Percentiles rank a stretch among this genome's conserved stretches.
Conservation (phyloP, 1,139 yeast species). For the Kodamaea plutei region DNA sequence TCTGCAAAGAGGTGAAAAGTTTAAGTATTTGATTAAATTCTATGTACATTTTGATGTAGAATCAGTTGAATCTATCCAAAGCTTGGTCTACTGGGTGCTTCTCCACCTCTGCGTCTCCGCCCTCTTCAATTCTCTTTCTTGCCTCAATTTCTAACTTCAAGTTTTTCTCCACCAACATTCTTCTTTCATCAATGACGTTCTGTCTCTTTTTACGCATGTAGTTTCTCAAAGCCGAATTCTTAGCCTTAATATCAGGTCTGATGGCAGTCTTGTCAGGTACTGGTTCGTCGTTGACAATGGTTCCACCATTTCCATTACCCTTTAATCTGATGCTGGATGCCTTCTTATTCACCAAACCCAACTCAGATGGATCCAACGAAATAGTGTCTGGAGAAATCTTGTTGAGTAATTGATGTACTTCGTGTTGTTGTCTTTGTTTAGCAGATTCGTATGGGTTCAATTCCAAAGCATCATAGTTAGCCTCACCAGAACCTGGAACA, state of each 20-base stretch:
- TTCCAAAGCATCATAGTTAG: constrained; percentile 93
- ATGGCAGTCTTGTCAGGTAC: constrained; percentile 38
- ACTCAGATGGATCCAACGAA: constrained; percentile 79
- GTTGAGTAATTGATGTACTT: constrained; percentile 80
- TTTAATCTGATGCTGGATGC: constrained; percentile 61
- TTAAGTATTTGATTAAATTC: no score
- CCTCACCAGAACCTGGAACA: constrained; percentile 97
- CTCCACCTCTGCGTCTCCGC: constrained; percentile 48
- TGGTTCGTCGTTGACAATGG: constrained; percentile 28
- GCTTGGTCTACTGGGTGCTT: constrained; percentile 54
- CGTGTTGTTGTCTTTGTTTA: constrained; percentile 90
- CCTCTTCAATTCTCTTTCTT: constrained; percentile 52
- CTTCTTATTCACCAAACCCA: constrained; percentile 79
- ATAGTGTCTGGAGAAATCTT: constrained; percentile 92
- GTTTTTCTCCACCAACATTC: constrained; percentile 74
- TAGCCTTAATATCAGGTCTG: constrained; percentile 66
- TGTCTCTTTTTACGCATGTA: constrained; percentile 80
- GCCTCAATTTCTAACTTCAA: constrained; percentile 69
- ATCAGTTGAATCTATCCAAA: constrained; percentile 60
- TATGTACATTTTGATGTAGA: no score
- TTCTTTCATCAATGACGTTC: constrained; percentile 86
- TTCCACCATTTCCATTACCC: constrained; percentile 40
- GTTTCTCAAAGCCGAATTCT: constrained; percentile 78
- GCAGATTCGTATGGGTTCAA: constrained; percentile 88
- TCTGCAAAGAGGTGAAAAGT: no score